Percentiles rank a stretch among this genome's conserved stretches.
phyloP scores from a whole-genome alignment of 2,329 filamentous ascomycete species.

The Endoconidiophora laricicola region DNA sequence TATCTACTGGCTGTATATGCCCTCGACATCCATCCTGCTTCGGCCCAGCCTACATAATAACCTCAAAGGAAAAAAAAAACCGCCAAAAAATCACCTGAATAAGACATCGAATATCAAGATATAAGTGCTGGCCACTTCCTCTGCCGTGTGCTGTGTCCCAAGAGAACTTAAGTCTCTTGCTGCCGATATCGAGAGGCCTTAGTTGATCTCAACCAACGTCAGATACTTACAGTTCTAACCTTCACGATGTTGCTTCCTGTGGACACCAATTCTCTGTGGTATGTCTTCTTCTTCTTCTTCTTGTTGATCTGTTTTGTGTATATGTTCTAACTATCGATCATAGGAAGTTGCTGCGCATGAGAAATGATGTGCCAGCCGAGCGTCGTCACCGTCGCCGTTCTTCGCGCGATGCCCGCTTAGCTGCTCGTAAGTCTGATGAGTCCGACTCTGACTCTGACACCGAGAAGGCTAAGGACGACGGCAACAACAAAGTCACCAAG shows the following conservation, averaged over 20 bases:
- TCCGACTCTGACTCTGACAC: slow-evolving; percentile 3
- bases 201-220: background rate
- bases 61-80: background rate
- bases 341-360: slow-evolving; percentile 2
- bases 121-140: slow-evolving; percentile 11
- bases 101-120: no score
- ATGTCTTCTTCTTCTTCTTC: background rate
- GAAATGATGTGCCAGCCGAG: background rate
- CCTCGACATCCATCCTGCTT: no score
- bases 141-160: background rate
- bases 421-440: background rate
- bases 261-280: slow-evolving; percentile 5
- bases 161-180: background rate
- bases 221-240: background rate
- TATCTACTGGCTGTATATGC: background rate
- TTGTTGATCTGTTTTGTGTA: background rate
- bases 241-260: slow-evolving; percentile 3
- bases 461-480: slow-evolving; percentile 1
- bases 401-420: background rate
- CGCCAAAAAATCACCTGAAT: no score
- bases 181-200: background rate
- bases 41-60: no score
- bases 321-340: background rate
- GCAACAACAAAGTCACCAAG: background rate
- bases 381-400: background rate